Conservation (phyloP, 768 basidiomycete genomes). For the Mycena amicta region DNA sequence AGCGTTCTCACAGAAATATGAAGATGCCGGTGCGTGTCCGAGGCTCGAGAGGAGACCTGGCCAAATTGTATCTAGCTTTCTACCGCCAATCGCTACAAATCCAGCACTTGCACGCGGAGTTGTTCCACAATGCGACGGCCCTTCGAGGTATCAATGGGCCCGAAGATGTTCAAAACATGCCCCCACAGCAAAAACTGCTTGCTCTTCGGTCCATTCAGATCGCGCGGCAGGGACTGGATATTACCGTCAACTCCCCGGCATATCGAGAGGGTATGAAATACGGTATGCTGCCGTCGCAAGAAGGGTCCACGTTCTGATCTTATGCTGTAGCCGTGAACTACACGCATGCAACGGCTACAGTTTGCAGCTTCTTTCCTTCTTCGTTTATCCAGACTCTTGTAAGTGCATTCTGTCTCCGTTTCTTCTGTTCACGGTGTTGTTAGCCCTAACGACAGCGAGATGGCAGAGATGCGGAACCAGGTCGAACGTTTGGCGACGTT, state of each 20-base stretch:
- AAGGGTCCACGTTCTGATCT: constrained; percentile 9
- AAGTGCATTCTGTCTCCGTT: constrained; percentile 33
- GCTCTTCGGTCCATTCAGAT: constrained; percentile 84
- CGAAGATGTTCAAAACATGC: constrained; percentile 86
- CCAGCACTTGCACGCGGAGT: constrained; percentile 83
- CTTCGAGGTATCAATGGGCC: constrained; percentile 82
- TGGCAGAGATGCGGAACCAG: constrained; percentile 69
- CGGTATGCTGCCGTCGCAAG: constrained; percentile 51
- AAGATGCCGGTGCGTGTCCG: constrained; percentile 71
- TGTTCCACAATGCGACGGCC: constrained; percentile 84
- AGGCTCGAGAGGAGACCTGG: too few relatives aligned
- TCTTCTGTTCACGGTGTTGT: constrained; percentile 2
- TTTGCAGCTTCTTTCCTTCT: constrained; percentile 91
- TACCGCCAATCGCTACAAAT: constrained; percentile 88
- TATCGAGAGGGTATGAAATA: constrained; percentile 94
- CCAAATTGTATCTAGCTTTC: too few relatives aligned
- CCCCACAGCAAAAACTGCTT: constrained; percentile 71
- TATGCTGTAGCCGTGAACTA: constrained; percentile 72
- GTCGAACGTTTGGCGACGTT: constrained; percentile 78
- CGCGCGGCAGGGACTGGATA: constrained; percentile 78
- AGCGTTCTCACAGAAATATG: constrained; percentile 79
- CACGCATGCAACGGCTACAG: constrained; percentile 89
- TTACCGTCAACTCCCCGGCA: constrained; percentile 79
- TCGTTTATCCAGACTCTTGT: constrained; percentile 87
- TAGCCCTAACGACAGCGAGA: constrained; percentile 84